A percentile compares a stretch with the other conserved stretches of the same genome.
Conservation (phyloP, 2,329 filamentous ascomycete species). For the Microsporum canis region DNA sequence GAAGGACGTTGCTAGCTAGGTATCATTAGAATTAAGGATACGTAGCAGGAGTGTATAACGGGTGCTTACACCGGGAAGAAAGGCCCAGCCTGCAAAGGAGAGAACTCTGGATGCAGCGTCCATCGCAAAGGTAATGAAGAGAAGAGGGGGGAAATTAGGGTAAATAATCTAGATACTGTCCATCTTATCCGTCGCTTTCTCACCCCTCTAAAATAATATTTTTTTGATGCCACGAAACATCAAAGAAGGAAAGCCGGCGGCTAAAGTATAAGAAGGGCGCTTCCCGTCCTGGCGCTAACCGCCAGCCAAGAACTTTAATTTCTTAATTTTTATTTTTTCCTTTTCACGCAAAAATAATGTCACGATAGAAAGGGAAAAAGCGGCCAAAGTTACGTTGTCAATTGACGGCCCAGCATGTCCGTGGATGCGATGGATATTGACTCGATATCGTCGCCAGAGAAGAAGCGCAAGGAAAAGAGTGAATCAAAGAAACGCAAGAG, state of each 20-base stretch:
- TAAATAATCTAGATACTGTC: not conserved
- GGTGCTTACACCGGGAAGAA: constrained; percentile 47
- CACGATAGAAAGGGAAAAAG: not conserved
- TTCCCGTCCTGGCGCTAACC: not conserved
- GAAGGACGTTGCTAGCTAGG: constrained; percentile 63
- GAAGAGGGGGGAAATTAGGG: too few species aligned
- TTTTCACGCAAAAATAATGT: not conserved
- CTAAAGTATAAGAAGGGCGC: not conserved
- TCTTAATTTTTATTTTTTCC: not conserved
- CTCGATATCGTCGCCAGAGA: constrained; percentile 21
- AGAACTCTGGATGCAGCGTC: constrained; percentile 29
- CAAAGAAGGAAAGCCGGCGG: not conserved
- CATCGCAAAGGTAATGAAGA: not conserved
- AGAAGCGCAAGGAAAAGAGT: constrained; percentile 36
- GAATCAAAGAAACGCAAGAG: constrained; percentile 39
- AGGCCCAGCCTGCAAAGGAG: constrained; percentile 50
- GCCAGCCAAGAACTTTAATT: constrained; percentile 3
- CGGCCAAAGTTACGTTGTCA: not conserved
- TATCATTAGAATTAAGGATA: not conserved
- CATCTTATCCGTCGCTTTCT: not conserved
- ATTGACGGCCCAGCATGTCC: constrained; percentile 22
- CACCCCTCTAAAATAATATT: too few species aligned
- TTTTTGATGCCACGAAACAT: not conserved
- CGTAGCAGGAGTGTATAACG: not conserved
- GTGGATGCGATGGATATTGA: constrained; percentile 33